These are phyloP conservation scores for Apiospora hydei DNA, from an alignment of 2,329 filamentous ascomycete species.

Conservation along the genomic window DNA sequence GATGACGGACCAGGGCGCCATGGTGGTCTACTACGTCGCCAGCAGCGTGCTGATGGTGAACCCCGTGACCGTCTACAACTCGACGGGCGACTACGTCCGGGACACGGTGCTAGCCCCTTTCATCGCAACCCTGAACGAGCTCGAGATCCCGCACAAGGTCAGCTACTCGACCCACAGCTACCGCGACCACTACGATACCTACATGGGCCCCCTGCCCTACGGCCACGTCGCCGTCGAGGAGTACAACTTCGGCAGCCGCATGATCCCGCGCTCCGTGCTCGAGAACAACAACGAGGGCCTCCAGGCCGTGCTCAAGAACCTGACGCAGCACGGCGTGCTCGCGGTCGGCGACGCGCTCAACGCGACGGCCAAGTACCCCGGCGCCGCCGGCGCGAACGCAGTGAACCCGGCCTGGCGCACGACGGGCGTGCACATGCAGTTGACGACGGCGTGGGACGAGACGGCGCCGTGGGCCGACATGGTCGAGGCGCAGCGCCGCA, in stretches of 20 bases:
- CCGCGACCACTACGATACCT: conserved; percentile 44
- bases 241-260: conserved; percentile 46
- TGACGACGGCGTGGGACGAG: conserved; percentile 36
- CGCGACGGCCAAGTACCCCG: conserved; percentile 36
- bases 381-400: conserved; percentile 36
- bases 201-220: conserved; percentile 45
- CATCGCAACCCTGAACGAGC: conserved; percentile 33
- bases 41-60: conserved; percentile 34
- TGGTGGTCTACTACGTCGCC: conserved; percentile 35
- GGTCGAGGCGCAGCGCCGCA: conserved; percentile 38
- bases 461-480: conserved; percentile 34
- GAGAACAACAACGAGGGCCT: conserved; percentile 40
- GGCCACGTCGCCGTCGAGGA: conserved; percentile 43
- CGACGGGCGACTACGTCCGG: conserved; percentile 36
- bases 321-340: conserved; percentile 42
- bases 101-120: conserved; percentile 40
- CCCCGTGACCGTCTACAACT: conserved; percentile 40
- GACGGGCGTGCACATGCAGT: conserved; percentile 37
- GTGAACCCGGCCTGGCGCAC: conserved; percentile 46
- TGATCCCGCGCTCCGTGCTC: conserved; percentile 44
- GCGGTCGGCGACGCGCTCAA: conserved; percentile 41
- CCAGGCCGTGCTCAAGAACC: conserved; percentile 39
- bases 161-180: conserved; percentile 41
- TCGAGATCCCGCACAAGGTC: conserved; percentile 34
- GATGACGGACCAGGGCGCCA: conserved; percentile 37